Conservation (phyloP, 2,329 filamentous ascomycete genomes). For the Lecanicillium sp. region DNA sequence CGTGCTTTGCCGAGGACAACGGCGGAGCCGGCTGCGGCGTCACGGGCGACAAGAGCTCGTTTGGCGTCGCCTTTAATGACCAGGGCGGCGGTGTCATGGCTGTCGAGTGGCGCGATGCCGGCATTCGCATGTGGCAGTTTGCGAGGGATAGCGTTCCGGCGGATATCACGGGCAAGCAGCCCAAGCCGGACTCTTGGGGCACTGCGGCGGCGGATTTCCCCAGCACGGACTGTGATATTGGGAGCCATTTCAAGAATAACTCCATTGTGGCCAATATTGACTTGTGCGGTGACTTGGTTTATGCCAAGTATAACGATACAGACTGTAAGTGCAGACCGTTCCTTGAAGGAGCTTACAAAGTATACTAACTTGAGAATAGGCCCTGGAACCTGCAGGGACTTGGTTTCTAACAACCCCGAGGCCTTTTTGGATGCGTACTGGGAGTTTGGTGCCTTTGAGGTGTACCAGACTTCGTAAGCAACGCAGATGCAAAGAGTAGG, state of each 20-base stretch:
- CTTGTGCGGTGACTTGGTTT: constrained; percentile 50
- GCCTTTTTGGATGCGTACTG: constrained; percentile 54
- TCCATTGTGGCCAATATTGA: constrained; percentile 60
- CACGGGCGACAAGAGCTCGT: constrained; percentile 30
- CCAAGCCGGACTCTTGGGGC: constrained; percentile 56
- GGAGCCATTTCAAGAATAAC: constrained; percentile 53
- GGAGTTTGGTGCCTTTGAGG: constrained; percentile 54
- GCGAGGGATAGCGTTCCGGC: constrained; percentile 34
- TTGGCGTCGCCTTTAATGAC: constrained; percentile 43
- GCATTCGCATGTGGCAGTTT: constrained; percentile 58
- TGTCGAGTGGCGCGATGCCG: constrained; percentile 50
- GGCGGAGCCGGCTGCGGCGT: constrained; percentile 52
- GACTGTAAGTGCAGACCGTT: constrained; percentile 28
- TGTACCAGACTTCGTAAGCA: constrained; percentile 35
- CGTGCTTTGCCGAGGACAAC: constrained; percentile 44
- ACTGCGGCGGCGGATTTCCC: constrained; percentile 57
- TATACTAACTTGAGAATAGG: constrained; percentile 26
- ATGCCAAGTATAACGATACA: constrained; percentile 35
- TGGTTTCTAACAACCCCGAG: constrained; percentile 47
- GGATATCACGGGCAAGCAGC: constrained; percentile 42
- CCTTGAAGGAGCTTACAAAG: too few species aligned
- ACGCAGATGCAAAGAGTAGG: background rate
- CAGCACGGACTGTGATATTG: constrained; percentile 51
- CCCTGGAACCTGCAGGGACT: constrained; percentile 47
- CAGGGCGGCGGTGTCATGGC: constrained; percentile 51